Base-by-base conservation (phyloP, 2,329 filamentous ascomycete species). In the Hymenoscyphus infarciens region DNA sequence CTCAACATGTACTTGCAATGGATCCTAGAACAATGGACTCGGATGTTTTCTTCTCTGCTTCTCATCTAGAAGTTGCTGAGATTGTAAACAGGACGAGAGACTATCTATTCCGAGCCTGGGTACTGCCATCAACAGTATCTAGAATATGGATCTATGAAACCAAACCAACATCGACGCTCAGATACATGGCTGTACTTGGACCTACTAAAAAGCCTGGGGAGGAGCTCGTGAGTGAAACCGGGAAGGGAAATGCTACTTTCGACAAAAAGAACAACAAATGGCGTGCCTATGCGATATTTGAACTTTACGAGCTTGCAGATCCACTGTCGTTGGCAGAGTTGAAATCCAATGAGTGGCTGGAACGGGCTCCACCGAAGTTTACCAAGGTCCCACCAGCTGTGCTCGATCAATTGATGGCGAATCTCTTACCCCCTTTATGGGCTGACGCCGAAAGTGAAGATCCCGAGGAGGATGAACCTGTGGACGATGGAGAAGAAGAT, bases 91-190 rank as follows among this genome's bases (percentile, higher is more conserved):
- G 84, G 1, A 75, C 73, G 2, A 81, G 82, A 61, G 77, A 84
- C 61, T 80, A 87, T 69, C 78, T 88, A 59, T 82, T 83, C 63
- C 78, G 85, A 53, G 74, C 76, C 16, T 87, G 83, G 75, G 80
- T 78, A 57, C 79, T 89, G 25, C 83, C 84, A 1, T 70, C 76
- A 2, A 77, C 79, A 16, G 82, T 87, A 5, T 77, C 74, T 19
- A 83, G 86, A n/a, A 78, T 87, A 68, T 89, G 87, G 87, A 77
- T 89, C 16, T 86, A 87, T 66, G 78, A 79, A 16, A 83, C 77
- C 16, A 74, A 70, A 35, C 82, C 78, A 0, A 70, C 74, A 10
- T 77, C 74, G n/a, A 74, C 81, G 61, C 73, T 89, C 8, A 80
- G 77, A 59, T 87, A 87, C 69, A 85, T 88, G 80, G 85, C 83